Evolutionary conservation across 2,329 filamentous ascomycete genomes (phyloP).

Genomic region (Coniochaeta sp.): DNA sequence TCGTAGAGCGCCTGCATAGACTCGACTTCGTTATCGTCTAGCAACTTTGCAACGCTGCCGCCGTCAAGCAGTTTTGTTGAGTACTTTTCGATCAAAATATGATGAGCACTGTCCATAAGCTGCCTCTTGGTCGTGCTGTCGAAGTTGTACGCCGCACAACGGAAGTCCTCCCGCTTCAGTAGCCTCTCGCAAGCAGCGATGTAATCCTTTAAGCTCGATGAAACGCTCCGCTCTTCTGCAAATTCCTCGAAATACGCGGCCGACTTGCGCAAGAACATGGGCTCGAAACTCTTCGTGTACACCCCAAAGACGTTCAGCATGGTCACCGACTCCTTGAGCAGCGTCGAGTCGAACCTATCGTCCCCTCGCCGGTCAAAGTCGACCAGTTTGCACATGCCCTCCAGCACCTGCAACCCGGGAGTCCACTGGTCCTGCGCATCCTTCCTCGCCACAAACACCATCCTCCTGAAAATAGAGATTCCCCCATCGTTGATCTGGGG

Average conservation of each 20-base stretch:
- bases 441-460: conserved; percentile 34
- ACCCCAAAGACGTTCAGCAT: conserved; percentile 82
- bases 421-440: conserved; percentile 10
- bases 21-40: conserved; percentile 61
- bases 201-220: conserved; percentile 63
- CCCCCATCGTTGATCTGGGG: conserved; percentile 75
- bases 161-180: conserved; percentile 62
- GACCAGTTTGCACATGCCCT: conserved; percentile 70
- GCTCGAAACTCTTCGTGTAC: conserved; percentile 75
- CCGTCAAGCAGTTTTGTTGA: conserved; percentile 58
- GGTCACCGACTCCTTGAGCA: conserved; percentile 69
- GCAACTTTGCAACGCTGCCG: conserved; percentile 61
- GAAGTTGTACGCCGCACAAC: conserved; percentile 75
- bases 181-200: conserved; percentile 62
- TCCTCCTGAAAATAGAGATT: conserved; percentile 64
- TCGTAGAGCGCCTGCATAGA: conserved; percentile 72
- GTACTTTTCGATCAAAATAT: conserved; percentile 62
- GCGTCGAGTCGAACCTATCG: conserved; percentile 47
- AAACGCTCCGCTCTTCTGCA: conserved; percentile 56
- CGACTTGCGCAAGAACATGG: conserved; percentile 61
- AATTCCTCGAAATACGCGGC: conserved; percentile 61
- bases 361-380: conserved; percentile 58
- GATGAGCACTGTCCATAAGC: conserved; percentile 66
- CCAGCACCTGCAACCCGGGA: conserved; percentile 30
- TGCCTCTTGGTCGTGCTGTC: conserved; percentile 76